These are phyloP conservation scores for Neoarthrinium moseri DNA, from an alignment of 2,329 filamentous ascomycete species.

Conservation along the genomic window DNA sequence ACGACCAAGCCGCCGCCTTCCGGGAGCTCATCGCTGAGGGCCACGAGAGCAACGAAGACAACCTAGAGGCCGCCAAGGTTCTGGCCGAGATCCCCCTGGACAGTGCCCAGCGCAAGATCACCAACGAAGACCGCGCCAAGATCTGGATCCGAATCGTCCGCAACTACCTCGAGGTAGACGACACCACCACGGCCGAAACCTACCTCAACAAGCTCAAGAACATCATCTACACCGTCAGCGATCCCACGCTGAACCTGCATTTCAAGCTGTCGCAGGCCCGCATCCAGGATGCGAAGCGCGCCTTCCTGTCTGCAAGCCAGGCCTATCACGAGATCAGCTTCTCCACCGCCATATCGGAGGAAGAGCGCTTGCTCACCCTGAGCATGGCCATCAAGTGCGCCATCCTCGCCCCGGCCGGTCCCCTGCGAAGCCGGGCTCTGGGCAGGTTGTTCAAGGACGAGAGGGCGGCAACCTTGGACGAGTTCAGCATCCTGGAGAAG, in stretches of 20 bases:
- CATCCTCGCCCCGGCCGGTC: constrained; percentile 87
- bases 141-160: constrained; percentile 94
- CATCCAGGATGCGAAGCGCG: constrained; percentile 85
- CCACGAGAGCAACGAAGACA: constrained; percentile 81
- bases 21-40: constrained; percentile 81
- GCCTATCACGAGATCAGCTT: constrained; percentile 88
- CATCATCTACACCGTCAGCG: constrained; percentile 74
- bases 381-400: constrained; percentile 88
- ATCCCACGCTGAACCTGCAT: constrained; percentile 74
- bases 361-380: constrained; percentile 82
- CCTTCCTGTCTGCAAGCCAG: constrained; percentile 83
- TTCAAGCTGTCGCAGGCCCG: constrained; percentile 91
- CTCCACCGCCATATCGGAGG: constrained; percentile 74
- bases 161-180: constrained; percentile 91
- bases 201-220: constrained; percentile 97
- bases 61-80: constrained; percentile 70
- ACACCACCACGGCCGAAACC: constrained; percentile 78
- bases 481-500: constrained; percentile 91
- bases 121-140: constrained; percentile 76
- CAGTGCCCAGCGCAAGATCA: constrained; percentile 79
- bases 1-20: constrained; percentile 79
- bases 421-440: constrained; percentile 75
- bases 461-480: constrained; percentile 68
- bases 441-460: constrained; percentile 93
- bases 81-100: constrained; percentile 87